phyloP scores from a whole-genome alignment of 192 early-diverging fungal species.

The Coemansia sp. region DNA sequence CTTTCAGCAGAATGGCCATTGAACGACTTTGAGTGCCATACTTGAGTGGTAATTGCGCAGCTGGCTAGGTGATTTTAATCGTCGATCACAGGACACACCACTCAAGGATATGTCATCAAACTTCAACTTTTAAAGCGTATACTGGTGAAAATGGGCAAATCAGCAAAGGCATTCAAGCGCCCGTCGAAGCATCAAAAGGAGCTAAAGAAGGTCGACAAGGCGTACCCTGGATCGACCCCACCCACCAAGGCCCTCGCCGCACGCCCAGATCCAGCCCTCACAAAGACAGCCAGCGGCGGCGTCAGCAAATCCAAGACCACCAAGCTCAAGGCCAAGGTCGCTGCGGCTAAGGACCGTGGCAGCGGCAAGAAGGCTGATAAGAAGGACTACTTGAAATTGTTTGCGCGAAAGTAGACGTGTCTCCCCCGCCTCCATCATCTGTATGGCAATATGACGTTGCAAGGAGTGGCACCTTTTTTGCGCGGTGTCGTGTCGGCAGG shows the following conservation, averaged over 20 bases:
- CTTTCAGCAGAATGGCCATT: not conserved
- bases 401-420: constrained; percentile 12
- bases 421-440: not conserved
- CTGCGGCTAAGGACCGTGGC: constrained; percentile 11
- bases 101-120: not conserved
- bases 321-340: constrained; percentile 28
- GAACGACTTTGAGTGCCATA: not conserved
- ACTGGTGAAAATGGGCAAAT: constrained; percentile 58
- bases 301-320: constrained; percentile 29
- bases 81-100: not conserved
- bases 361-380: constrained; percentile 4
- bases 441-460: not conserved
- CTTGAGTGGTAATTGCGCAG: not conserved
- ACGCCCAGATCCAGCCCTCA: not conserved
- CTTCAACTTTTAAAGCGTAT: not conserved
- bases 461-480: not conserved
- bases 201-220: constrained; percentile 20
- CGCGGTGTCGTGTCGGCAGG: not conserved
- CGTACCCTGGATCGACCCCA: not conserved
- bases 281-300: constrained; percentile 19
- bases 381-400: constrained; percentile 35
- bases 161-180: constrained; percentile 69
- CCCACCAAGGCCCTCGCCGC: not conserved
- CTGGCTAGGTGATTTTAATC: not conserved
- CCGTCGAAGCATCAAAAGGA: constrained; percentile 67